phyloP scores from a whole-genome alignment of 768 basidiomycete genomes.

The Cytidiella melzeri region DNA sequence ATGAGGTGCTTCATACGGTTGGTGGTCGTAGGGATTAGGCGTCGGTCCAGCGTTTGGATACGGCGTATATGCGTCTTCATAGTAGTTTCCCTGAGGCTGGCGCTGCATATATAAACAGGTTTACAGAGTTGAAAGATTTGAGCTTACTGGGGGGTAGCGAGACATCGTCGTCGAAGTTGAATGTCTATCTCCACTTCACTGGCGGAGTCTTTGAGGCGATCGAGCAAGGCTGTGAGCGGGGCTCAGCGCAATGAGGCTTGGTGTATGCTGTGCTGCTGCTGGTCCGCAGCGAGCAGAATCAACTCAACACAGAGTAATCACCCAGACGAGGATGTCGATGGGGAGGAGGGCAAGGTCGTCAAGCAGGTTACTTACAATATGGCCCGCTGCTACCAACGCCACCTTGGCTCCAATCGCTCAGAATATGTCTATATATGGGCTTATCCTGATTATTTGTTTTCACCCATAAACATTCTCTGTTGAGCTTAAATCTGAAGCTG shows the following conservation, averaged over 20 bases:
- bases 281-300: not conserved
- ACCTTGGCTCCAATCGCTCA: too few species aligned
- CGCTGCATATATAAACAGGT: constrained; percentile 20
- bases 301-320: not conserved
- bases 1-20: constrained; percentile 28
- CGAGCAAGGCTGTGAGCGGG: not conserved
- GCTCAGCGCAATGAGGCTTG: too few species aligned
- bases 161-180: constrained; percentile 28
- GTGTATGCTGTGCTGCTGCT: constrained; percentile 2
- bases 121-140: not conserved
- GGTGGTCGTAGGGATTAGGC: constrained; percentile 29
- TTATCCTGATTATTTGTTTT: too few species aligned
- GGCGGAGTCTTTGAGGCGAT: not conserved
- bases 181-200: not conserved
- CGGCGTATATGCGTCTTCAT: constrained; percentile 62
- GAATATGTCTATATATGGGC: too few species aligned
- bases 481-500: too few species aligned
- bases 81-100: constrained; percentile 50
- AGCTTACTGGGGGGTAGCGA: constrained; percentile 34
- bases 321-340: not conserved
- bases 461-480: too few species aligned
- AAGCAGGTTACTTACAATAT: too few species aligned
- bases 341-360: not conserved
- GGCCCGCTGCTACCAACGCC: too few species aligned
- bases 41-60: constrained; percentile 30